A percentile compares a stretch with the other conserved stretches of the same genome.
These are phyloP conservation scores for Boehmeria nivea DNA, from an alignment of 306 rosid species.

Conservation along the genomic window DNA sequence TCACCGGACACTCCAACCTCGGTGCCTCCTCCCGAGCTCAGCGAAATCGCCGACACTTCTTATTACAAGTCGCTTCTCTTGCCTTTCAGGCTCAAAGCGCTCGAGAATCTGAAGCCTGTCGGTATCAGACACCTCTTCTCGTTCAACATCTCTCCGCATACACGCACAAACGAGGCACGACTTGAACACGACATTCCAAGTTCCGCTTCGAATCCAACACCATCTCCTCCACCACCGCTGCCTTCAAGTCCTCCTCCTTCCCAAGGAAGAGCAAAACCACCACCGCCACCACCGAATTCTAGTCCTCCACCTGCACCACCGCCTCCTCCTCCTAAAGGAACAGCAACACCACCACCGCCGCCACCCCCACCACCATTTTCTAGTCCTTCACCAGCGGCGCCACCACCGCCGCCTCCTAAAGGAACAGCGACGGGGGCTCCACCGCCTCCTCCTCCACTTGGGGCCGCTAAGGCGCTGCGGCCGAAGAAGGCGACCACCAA, in stretches of 20 bases:
- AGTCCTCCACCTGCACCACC: not conserved
- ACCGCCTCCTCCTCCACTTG: conserved; percentile 31
- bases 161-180: not conserved
- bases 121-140: conserved; percentile 18
- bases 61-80: conserved; percentile 6
- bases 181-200: too few relatives aligned
- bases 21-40: not conserved
- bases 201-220: too few relatives aligned
- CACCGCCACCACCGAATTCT: not conserved
- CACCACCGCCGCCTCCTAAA: conserved; percentile 6
- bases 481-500: conserved; percentile 26
- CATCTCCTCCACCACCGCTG: not conserved
- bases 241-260: not conserved
- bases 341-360: not conserved
- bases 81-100: conserved; percentile 21
- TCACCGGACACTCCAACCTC: conserved; percentile 20
- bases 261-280: not conserved
- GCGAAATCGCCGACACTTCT: conserved; percentile 1
- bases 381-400: not conserved
- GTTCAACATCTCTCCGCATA: conserved; percentile 2
- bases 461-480: conserved; percentile 13
- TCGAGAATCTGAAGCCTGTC: conserved; percentile 17
- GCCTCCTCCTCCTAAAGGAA: not conserved
- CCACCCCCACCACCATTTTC: conserved; percentile 6
- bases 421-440: conserved; percentile 4